Percentiles rank a stretch among this genome's conserved stretches.
These are phyloP conservation scores for Plasmodium ovale DNA, from an alignment of 169 alveolate genomes.

Conservation along the genomic window DNA sequence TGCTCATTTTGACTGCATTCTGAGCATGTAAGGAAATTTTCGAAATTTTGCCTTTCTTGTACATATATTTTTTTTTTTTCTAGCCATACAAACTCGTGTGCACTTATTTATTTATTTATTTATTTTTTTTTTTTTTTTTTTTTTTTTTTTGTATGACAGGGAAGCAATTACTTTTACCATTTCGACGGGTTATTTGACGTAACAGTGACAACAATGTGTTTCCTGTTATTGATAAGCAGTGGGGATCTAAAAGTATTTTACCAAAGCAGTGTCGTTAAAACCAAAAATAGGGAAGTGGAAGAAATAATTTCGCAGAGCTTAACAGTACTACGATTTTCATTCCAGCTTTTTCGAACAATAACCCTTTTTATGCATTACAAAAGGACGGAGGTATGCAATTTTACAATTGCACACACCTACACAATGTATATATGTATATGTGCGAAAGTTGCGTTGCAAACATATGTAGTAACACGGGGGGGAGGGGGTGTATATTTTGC, in stretches of 20 bases:
- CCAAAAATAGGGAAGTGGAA: slow-evolving; percentile 54
- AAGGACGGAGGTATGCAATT: slow-evolving; percentile 56
- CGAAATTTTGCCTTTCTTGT: neutral
- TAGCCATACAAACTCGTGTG: neutral
- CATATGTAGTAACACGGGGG: no score
- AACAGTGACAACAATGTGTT: slow-evolving; percentile 42
- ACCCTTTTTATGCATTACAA: slow-evolving; percentile 63
- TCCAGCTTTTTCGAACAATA: slow-evolving; percentile 61
- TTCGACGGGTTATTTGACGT: slow-evolving; percentile 70
- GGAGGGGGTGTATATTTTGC: no score
- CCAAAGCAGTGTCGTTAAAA: slow-evolving; percentile 18
- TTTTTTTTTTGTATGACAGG: slow-evolving; percentile 17
- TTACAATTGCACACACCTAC: no score
- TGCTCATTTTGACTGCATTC: neutral
- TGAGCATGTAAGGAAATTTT: neutral
- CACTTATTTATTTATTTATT: neutral
- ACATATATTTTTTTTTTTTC: neutral
- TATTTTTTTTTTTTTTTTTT: slow-evolving; percentile 1
- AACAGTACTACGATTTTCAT: slow-evolving; percentile 53
- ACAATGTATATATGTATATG: neutral
- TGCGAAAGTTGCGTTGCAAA: neutral
- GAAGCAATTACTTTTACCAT: slow-evolving; percentile 45
- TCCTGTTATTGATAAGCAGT: slow-evolving; percentile 44
- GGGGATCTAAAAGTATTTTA: slow-evolving; percentile 67
- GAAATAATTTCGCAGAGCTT: slow-evolving; percentile 65